phyloP scores from a whole-genome alignment of 371 early-diverging fungal species.

The Fennellomyces sp. region DNA sequence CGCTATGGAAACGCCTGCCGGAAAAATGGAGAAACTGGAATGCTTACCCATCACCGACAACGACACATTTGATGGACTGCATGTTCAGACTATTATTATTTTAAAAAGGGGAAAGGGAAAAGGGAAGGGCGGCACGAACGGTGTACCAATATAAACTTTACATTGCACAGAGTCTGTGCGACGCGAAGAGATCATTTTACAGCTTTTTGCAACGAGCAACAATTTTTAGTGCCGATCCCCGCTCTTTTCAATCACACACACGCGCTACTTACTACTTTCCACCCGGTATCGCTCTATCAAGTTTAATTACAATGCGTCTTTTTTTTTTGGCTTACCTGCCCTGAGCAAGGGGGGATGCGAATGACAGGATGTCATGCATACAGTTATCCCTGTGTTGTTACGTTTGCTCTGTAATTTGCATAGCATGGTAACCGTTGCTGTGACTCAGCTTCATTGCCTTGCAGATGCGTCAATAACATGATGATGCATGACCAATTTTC shows the following conservation, averaged over 20 bases:
- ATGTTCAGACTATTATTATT: slow-evolving; percentile 40
- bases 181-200: background rate
- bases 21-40: background rate
- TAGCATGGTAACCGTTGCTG: too few species aligned
- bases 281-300: too few species aligned
- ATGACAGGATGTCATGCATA: too few species aligned
- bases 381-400: background rate
- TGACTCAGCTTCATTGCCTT: background rate
- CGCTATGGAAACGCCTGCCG: background rate
- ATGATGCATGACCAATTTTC: background rate
- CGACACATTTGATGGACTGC: slow-evolving; percentile 99
- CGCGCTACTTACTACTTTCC: too few species aligned
- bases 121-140: background rate
- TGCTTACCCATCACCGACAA: slow-evolving; percentile 94
- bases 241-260: too few species aligned
- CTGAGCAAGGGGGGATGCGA: too few species aligned
- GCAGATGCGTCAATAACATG: background rate
- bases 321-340: too few species aligned
- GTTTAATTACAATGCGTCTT: too few species aligned
- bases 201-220: slow-evolving; percentile 2
- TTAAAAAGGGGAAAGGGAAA: slow-evolving; percentile 1
- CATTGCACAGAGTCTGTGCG: background rate
- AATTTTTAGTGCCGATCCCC: too few species aligned
- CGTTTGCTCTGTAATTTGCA: background rate
- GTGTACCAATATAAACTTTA: background rate